phyloP scores from a whole-genome alignment of 768 basidiomycete species.

The Termitomyces sp. region DNA sequence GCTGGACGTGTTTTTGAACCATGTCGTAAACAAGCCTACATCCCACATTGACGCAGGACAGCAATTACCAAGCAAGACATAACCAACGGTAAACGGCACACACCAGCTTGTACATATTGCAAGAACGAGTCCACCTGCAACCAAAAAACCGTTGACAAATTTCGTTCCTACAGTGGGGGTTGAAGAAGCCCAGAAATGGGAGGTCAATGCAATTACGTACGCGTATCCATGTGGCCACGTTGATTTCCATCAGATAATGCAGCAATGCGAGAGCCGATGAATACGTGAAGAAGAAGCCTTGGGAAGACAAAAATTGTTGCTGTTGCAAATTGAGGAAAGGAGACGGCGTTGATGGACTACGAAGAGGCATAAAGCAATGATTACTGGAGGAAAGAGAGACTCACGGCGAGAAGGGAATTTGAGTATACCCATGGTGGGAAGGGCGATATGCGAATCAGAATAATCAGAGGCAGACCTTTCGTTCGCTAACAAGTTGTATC shows the following conservation, averaged over 20 bases:
- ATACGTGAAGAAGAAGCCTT: constrained; percentile 66
- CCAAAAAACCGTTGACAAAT: constrained; percentile 55
- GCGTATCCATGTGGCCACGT: constrained; percentile 69
- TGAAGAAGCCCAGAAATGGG: background rate
- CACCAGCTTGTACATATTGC: constrained; percentile 30
- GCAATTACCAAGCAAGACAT: constrained; percentile 1
- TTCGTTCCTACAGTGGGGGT: constrained; percentile 44
- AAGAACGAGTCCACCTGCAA: constrained; percentile 55
- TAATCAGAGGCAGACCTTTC: constrained; percentile 77
- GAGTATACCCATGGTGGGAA: constrained; percentile 88
- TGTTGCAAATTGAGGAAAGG: constrained; percentile 68
- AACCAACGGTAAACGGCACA: background rate
- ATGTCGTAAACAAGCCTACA: constrained; percentile 61
- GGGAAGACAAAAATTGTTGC: constrained; percentile 73
- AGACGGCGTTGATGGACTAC: constrained; percentile 70
- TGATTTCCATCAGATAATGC: constrained; percentile 72
- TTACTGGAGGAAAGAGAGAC: constrained; percentile 18
- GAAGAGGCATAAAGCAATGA: background rate
- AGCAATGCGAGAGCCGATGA: constrained; percentile 75
- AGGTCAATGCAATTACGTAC: constrained; percentile 32
- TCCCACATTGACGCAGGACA: background rate
- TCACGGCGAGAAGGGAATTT: constrained; percentile 74
- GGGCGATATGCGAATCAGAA: constrained; percentile 76
- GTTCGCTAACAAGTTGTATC: constrained; percentile 37
- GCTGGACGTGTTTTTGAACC: constrained; percentile 56